Base-by-base conservation (phyloP, 768 basidiomycete species). In the Tulasnella sp. region DNA sequence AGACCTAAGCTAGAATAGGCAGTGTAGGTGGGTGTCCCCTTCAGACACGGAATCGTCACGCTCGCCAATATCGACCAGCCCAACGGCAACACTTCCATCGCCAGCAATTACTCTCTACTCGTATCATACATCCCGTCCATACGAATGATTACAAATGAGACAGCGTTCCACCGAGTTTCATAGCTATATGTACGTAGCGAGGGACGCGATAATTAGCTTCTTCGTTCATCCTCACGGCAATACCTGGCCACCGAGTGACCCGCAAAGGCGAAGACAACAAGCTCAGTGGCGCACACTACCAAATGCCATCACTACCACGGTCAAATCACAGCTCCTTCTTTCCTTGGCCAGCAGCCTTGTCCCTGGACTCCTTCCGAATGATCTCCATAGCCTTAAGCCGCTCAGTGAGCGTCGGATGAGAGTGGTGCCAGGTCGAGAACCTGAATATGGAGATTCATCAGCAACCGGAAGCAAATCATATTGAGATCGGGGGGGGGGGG, bases 401-500 rank as follows among this genome's bases (percentile, higher is more conserved):
- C 85, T 99, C 96, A 48, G 93, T 92, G 80, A 99, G 84, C 2
- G 95, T 98, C 5, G 97, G 97, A 84, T 99, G 97, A 70, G 93
- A 96, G 84, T 98, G 95, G 84, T 98, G 95, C 81, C 95, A 98
- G 29, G 94, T 93, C 73, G 95, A 98, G 85, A 97, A 98, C 78
- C 92, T 93, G 7, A 57, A 7, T n/a, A 15, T 44, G 44, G 13
- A 18, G 44, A 44, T n/a, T 23, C 11, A 6, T 20, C 5, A n/a
- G 51, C n/a, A 57, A 16, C 44, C 44, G 42, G 23, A 73, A 70
- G 26, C 37, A 74, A 75, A 73, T 39, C 73, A n/a, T 18, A 48
- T 5, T 51, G 4, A 13, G 18, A 16, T 71, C 11, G 35, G 70
- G 32, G 29, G n/a, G 13, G 20, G 32, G 5, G 51, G 51, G 51